Conservation (phyloP, 179 eudicot species). For the Silene vulgaris region DNA sequence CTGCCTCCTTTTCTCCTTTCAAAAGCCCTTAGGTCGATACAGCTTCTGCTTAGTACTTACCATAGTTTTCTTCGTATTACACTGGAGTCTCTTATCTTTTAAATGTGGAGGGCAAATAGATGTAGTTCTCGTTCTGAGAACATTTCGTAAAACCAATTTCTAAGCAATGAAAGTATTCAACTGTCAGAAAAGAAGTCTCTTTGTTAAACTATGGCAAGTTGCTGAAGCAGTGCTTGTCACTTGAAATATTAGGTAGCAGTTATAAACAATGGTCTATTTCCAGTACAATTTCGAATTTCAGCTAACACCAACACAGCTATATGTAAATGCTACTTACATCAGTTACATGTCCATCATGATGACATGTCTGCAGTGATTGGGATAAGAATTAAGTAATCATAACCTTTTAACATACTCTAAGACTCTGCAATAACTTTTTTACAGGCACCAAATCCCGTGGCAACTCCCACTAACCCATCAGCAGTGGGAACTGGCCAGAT, state of each 20-base stretch:
- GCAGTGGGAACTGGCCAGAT: conserved; percentile 48
- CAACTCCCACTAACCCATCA: conserved; percentile 45
- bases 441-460: conserved; percentile 59
- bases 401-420: neutral
- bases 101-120: neutral
- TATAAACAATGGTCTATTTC: neutral
- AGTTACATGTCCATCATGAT: neutral
- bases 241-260: too few relatives aligned
- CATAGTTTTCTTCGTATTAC: neutral
- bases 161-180: too few relatives aligned
- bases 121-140: neutral
- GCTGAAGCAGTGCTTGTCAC: too few relatives aligned
- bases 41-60: too few relatives aligned
- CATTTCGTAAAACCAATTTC: neutral
- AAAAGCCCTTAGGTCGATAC: neutral
- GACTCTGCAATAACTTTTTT: conserved; percentile 16
- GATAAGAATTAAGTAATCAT: neutral
- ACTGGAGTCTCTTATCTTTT: neutral
- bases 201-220: too few relatives aligned
- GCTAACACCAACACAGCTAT: neutral
- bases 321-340: neutral
- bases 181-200: too few relatives aligned
- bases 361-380: neutral
- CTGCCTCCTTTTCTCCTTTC: neutral
- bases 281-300: neutral